Evolutionary conservation across 2,329 filamentous ascomycete genomes (phyloP).

Genomic region (Phoma sp.): DNA sequence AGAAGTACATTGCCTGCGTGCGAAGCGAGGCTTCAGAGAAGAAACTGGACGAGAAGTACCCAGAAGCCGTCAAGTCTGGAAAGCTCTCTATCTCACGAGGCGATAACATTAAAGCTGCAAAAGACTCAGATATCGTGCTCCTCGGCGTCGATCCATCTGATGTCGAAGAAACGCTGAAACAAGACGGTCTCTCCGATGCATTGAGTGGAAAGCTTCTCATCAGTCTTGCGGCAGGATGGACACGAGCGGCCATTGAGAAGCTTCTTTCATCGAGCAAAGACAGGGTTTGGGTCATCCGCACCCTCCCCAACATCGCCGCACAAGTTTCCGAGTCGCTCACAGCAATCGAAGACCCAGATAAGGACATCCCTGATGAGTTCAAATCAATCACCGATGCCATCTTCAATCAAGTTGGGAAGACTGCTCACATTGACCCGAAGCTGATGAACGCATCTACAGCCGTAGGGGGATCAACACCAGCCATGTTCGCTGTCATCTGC

Average conservation of each 20-base stretch:
- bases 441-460: slow-evolving; percentile 41
- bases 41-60: slow-evolving; percentile 43
- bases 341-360: slow-evolving; percentile 34
- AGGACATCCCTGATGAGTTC: slow-evolving; percentile 21
- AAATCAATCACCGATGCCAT: slow-evolving; percentile 28
- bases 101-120: slow-evolving; percentile 46
- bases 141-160: slow-evolving; percentile 57
- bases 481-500: slow-evolving; percentile 41
- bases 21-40: slow-evolving; percentile 48
- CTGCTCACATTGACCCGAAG: slow-evolving; percentile 25
- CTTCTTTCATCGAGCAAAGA: slow-evolving; percentile 34
- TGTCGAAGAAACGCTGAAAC: slow-evolving; percentile 48
- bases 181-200: slow-evolving; percentile 49
- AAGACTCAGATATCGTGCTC: slow-evolving; percentile 52
- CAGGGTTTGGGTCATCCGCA: slow-evolving; percentile 46
- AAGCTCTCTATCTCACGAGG: slow-evolving; percentile 45
- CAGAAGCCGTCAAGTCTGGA: slow-evolving; percentile 29
- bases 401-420: slow-evolving; percentile 34
- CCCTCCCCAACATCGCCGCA: slow-evolving; percentile 56
- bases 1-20: slow-evolving; percentile 52
- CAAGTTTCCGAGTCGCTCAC: slow-evolving; percentile 53
- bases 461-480: slow-evolving; percentile 39
- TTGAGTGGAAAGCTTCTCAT: slow-evolving; percentile 57
- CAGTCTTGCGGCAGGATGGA: slow-evolving; percentile 61
- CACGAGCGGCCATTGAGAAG: slow-evolving; percentile 49